Percentiles rank a stretch among this genome's conserved stretches.
These are phyloP conservation scores for Pythium chondricola DNA, from an alignment of 352 stramenopile species.

Conservation along the genomic window DNA sequence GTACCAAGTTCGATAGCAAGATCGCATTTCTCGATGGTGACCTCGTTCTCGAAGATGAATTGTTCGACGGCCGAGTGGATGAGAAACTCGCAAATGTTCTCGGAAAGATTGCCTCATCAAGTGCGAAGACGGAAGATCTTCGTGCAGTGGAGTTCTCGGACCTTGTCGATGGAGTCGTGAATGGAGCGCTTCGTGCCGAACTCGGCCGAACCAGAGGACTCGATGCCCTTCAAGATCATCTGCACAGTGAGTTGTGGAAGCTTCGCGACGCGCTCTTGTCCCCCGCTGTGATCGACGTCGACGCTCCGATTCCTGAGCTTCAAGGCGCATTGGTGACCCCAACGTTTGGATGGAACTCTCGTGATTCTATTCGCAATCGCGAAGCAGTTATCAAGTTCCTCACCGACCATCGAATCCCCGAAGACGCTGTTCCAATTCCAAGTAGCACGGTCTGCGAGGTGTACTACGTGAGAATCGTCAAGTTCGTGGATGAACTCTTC, in stretches of 20 bases:
- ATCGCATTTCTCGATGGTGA: slow-evolving; percentile 19
- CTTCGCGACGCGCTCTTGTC: slow-evolving; percentile 16
- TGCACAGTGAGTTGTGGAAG: slow-evolving; percentile 16
- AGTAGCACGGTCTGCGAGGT: slow-evolving; percentile 38
- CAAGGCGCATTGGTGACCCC: slow-evolving; percentile 26
- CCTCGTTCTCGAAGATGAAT: slow-evolving; percentile 17
- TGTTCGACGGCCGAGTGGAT: slow-evolving; percentile 1
- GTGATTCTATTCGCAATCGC: slow-evolving; percentile 21
- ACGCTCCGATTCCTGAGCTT: slow-evolving; percentile 37
- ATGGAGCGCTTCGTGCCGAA: slow-evolving; percentile 4
- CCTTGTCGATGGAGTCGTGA: slow-evolving; percentile 7
- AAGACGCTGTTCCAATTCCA: slow-evolving; percentile 7
- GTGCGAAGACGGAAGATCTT: neutral
- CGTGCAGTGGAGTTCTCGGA: slow-evolving; percentile 8
- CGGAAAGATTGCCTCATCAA: neutral
- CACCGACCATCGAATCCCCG: slow-evolving; percentile 8
- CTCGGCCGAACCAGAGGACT: too few relatives aligned
- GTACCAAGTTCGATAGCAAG: neutral
- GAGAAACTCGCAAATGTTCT: slow-evolving; percentile 11
- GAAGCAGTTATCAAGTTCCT: slow-evolving; percentile 9
- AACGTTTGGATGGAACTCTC: slow-evolving; percentile 29
- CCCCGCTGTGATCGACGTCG: slow-evolving; percentile 11
- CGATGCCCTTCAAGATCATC: slow-evolving; percentile 10
- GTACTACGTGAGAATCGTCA: slow-evolving; percentile 44
- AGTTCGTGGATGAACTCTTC: slow-evolving; percentile 58